phyloP scores from a whole-genome alignment of 129 eudicot genomes.

The Flaveria trinervia region DNA sequence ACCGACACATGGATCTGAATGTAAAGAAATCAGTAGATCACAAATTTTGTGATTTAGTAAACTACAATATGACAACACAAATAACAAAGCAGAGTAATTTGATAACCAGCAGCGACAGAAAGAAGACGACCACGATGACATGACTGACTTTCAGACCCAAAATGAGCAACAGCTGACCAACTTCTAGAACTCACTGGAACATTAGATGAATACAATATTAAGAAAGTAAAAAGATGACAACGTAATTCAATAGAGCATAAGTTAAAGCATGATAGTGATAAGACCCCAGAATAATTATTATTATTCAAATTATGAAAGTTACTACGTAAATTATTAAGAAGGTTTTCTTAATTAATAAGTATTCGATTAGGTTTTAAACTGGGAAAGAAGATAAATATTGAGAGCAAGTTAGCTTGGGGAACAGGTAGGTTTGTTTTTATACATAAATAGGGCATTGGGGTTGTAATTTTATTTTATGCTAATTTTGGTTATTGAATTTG shows the following conservation, averaged over 20 bases:
- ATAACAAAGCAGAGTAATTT: conserved; percentile 47
- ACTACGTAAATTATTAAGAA: neutral
- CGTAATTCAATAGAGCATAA: conserved; percentile 8
- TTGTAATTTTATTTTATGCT: neutral
- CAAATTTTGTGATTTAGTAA: conserved; percentile 31
- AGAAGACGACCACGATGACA: conserved; percentile 60
- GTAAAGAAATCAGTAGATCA: conserved; percentile 38
- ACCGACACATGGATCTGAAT: conserved; percentile 28
- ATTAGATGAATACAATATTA: conserved; percentile 69
- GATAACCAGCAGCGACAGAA: conserved; percentile 75
- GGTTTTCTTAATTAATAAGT: neutral
- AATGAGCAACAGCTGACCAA: conserved; percentile 85
- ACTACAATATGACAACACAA: conserved; percentile 71
- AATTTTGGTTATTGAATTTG: neutral
- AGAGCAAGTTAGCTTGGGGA: too few relatives aligned
- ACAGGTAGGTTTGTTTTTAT: neutral
- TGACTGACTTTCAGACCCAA: conserved; percentile 88
- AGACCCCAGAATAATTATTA: neutral
- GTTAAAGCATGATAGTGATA: conserved; percentile 1
- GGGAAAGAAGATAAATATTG: too few relatives aligned
- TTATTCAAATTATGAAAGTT: neutral
- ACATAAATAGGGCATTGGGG: neutral
- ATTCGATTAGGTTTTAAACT: too few relatives aligned
- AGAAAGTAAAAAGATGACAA: conserved; percentile 9
- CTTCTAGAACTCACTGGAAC: conserved; percentile 99